Evolutionary conservation across 2,329 filamentous ascomycete species (phyloP), one percentile per base, ranked within the genome.

Genomic region (Aureobasidium vineae): DNA sequence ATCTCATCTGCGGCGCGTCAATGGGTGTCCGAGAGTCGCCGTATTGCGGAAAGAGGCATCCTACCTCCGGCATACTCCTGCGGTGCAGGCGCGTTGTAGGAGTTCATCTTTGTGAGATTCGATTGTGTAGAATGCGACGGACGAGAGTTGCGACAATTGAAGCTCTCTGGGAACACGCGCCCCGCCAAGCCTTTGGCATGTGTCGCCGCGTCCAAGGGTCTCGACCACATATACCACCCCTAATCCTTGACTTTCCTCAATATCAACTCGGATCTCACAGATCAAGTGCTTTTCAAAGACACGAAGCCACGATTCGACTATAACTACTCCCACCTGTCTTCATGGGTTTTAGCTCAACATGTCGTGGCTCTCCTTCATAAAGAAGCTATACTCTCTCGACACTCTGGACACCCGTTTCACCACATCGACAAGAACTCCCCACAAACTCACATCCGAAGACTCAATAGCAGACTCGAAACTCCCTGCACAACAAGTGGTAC

Each of bases 371-470:
- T 43, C 45, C 23, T 82, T 79, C 74, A 71, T 86, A 65, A 79
- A 80, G 72, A 80, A 80, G 69, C 77, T 88, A 23, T 89, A 88
- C 76, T 86, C 85, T 66, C 82, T 88, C 66, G 85, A 88, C 72
- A 90, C 86, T 26, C 83, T 90, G 71, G 88, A 91, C 77, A 88
- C 86, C 65, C 85, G 88, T 69, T 88, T 96, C 77, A 88, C 88
- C 33, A 88, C 84, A 63, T 84, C 91, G 13, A 86, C 92, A 38
- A 85, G 83, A 31, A 57, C 66, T 86, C 92, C 41, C 88, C 77
- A 61, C 77, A 75, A 69, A 31, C 26, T 54, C 21, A 41, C 49
- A 16, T 56, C 47, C 41, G 63, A 67, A 21, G 61, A 33, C 21
- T 66, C 50, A 13, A 60, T 68, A n/a, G 66, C 66, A 43, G 36